Evolutionary conservation across 805 yeast species (phyloP).

Genomic region (Yamadazyma olivae): DNA sequence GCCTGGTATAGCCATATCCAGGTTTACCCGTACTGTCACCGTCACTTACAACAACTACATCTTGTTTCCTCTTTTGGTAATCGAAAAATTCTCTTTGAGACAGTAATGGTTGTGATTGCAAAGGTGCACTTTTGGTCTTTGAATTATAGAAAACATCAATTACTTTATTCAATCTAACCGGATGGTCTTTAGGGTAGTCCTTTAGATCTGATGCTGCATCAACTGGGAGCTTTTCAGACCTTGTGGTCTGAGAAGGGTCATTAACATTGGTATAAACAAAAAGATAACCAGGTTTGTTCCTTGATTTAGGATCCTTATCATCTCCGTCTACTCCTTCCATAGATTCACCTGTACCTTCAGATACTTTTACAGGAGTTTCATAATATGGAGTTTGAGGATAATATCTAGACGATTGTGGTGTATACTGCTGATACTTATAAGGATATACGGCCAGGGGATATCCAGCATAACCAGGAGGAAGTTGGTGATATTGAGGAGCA

Average conservation of each 20-base stretch:
- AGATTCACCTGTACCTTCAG: background rate
- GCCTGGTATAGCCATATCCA: no score
- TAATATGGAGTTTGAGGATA: conserved; percentile 3
- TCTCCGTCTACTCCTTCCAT: no score
- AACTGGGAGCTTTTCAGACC: background rate
- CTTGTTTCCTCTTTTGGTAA: conserved; percentile 4
- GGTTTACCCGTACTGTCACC: no score
- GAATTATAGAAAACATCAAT: conserved; percentile 51
- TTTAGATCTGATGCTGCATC: background rate
- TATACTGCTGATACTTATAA: conserved; percentile 1
- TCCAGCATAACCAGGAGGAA: background rate
- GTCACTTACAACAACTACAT: background rate
- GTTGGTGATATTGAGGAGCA: conserved; percentile 10
- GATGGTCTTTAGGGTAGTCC: no score
- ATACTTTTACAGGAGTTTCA: background rate
- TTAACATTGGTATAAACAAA: background rate
- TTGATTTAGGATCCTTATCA: no score
- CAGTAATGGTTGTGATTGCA: conserved; percentile 49
- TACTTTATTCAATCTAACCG: conserved; percentile 21
- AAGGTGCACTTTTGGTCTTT: conserved; percentile 45
- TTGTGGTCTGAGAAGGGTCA: no score
- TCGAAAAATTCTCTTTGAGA: conserved; percentile 44
- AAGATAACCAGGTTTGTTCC: no score
- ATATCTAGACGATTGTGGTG: conserved; percentile 13
- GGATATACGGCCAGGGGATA: background rate